phyloP scores from a whole-genome alignment of 768 basidiomycete species.

The Amanita rubescens region DNA sequence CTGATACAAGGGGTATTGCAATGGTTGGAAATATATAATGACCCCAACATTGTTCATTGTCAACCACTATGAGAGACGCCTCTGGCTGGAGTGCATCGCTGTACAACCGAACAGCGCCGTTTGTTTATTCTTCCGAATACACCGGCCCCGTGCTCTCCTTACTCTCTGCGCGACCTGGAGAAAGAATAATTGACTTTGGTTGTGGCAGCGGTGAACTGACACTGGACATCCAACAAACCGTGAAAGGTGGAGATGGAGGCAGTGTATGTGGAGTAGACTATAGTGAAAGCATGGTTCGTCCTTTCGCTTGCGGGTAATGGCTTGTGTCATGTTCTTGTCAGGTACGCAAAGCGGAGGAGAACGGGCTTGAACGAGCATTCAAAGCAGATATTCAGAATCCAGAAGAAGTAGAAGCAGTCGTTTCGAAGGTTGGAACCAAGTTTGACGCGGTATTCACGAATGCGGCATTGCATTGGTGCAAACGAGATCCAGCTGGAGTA shows the following conservation, averaged over 20 bases:
- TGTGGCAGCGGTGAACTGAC: conserved; percentile 83
- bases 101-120: conserved; percentile 60
- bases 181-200: conserved; percentile 69
- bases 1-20: neutral
- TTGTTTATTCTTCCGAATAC: conserved; percentile 54
- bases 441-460: conserved; percentile 80
- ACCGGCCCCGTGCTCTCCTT: conserved; percentile 50
- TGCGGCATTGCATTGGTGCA: conserved; percentile 84
- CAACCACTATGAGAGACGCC: conserved; percentile 16
- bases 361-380: conserved; percentile 39
- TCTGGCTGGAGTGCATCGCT: conserved; percentile 50
- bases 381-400: conserved; percentile 50
- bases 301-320: neutral
- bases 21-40: neutral
- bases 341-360: conserved; percentile 45
- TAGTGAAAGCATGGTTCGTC: conserved; percentile 64
- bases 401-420: conserved; percentile 12
- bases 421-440: conserved; percentile 11
- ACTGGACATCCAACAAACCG: conserved; percentile 42
- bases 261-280: conserved; percentile 62
- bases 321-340: conserved; percentile 16
- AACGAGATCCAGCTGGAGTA: conserved; percentile 59
- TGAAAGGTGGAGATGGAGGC: conserved; percentile 39
- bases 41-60: neutral
- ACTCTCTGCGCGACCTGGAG: conserved; percentile 56